Evolutionary conservation across 345 rosid species (phyloP).

Genomic region (Citrus maxima): DNA sequence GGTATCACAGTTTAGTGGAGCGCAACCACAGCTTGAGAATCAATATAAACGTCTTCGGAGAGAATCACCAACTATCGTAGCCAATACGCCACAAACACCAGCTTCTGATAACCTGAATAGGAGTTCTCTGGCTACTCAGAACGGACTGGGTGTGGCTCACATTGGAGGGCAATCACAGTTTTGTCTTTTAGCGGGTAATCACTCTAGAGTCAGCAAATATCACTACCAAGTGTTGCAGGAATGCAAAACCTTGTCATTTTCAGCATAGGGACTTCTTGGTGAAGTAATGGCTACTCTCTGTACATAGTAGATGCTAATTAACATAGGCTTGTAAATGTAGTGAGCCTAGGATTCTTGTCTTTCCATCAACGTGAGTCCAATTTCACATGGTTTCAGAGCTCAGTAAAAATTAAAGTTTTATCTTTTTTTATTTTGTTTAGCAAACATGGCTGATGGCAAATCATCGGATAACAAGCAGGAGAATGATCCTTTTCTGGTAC

Average conservation of each 20-base stretch:
- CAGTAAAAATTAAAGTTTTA: too few relatives aligned
- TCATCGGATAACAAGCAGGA: too few relatives aligned
- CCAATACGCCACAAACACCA: background rate
- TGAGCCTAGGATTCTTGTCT: too few relatives aligned
- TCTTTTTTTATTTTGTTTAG: too few relatives aligned
- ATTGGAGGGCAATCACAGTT: background rate
- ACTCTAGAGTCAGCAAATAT: background rate
- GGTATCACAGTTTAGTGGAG: background rate
- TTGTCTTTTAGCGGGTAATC: background rate
- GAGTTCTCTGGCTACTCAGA: background rate
- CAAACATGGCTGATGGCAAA: too few relatives aligned
- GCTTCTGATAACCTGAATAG: background rate
- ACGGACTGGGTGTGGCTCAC: background rate
- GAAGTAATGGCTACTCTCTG: background rate
- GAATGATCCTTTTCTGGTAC: too few relatives aligned
- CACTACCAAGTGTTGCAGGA: background rate
- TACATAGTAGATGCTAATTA: too few relatives aligned
- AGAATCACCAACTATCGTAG: background rate
- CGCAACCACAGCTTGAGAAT: background rate
- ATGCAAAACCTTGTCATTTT: background rate
- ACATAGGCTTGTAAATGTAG: too few relatives aligned
- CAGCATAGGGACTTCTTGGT: background rate
- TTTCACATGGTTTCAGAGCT: too few relatives aligned
- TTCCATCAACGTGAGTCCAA: too few relatives aligned
- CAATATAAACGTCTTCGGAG: slow-evolving; percentile 21